Conservation (phyloP, 257 asterid genomes). For the Thymus mandschuricus region DNA sequence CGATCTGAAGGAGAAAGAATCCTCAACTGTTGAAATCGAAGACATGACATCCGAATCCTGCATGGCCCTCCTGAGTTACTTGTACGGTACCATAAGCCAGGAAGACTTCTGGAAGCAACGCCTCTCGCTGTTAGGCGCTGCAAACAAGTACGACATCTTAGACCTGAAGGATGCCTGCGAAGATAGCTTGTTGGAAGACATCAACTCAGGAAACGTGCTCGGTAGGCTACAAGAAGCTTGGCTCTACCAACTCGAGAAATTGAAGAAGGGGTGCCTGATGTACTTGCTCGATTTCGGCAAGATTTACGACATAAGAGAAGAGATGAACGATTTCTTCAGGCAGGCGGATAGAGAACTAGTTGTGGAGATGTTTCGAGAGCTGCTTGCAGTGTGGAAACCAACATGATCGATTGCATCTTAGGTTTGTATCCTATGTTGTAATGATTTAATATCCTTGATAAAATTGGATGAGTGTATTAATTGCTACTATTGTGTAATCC, state of each 20-base stretch:
- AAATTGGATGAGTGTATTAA: background rate
- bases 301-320: conserved; percentile 86
- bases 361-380: conserved; percentile 86
- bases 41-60: conserved; percentile 90
- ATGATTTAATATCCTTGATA: background rate
- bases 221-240: conserved; percentile 95
- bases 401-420: conserved; percentile 25
- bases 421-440: background rate
- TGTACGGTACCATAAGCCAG: conserved; percentile 81
- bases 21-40: conserved; percentile 73
- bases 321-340: conserved; percentile 65
- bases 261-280: conserved; percentile 87
- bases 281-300: conserved; percentile 90
- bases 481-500: conserved; percentile 3
- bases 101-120: conserved; percentile 96
- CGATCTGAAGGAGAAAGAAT: conserved; percentile 84
- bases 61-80: conserved; percentile 71
- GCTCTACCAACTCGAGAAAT: conserved; percentile 77
- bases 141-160: conserved; percentile 80
- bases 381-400: conserved; percentile 87
- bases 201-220: conserved; percentile 81
- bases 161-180: conserved; percentile 89
- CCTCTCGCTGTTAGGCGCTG: conserved; percentile 74
- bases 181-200: conserved; percentile 86
- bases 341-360: conserved; percentile 77